These are phyloP conservation scores for Monosporascus sp. DNA, from an alignment of 2,329 filamentous ascomycete genomes.

Conservation along the genomic window DNA sequence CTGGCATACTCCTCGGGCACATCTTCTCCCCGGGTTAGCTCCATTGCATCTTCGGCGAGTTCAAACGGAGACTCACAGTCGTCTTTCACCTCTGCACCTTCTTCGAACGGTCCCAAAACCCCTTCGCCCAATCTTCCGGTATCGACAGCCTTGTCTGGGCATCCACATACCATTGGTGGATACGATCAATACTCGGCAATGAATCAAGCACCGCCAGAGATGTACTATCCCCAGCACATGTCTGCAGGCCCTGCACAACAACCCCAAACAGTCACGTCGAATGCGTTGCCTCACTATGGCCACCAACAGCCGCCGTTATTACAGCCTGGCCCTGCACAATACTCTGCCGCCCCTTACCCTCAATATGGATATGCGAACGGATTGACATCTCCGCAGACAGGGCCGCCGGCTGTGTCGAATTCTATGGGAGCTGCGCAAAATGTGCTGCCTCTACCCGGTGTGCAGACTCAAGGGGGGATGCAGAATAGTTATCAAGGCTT, in stretches of 20 bases:
- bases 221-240: slow-evolving; percentile 80
- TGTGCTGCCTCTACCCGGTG: slow-evolving; percentile 65
- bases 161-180: slow-evolving; percentile 32
- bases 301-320: slow-evolving; percentile 71
- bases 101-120: slow-evolving; percentile 65
- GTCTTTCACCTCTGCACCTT: slow-evolving; percentile 49
- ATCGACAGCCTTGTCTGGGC: slow-evolving; percentile 37
- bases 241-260: slow-evolving; percentile 69
- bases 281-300: slow-evolving; percentile 70
- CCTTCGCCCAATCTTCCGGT: slow-evolving; percentile 65
- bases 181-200: slow-evolving; percentile 55
- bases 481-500: slow-evolving; percentile 55
- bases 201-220: slow-evolving; percentile 77
- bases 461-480: slow-evolving; percentile 44
- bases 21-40: slow-evolving; percentile 71
- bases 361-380: slow-evolving; percentile 74
- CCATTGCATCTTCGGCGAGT: slow-evolving; percentile 57
- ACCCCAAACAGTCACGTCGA: slow-evolving; percentile 71
- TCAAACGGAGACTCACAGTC: slow-evolving; percentile 49
- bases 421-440: slow-evolving; percentile 59
- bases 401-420: slow-evolving; percentile 58
- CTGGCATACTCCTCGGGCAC: slow-evolving; percentile 67
- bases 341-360: slow-evolving; percentile 58
- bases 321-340: slow-evolving; percentile 66
- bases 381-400: slow-evolving; percentile 72